Evolutionary conservation across 805 yeast genomes (phyloP).

Genomic region (Kregervanrija delftensis): DNA sequence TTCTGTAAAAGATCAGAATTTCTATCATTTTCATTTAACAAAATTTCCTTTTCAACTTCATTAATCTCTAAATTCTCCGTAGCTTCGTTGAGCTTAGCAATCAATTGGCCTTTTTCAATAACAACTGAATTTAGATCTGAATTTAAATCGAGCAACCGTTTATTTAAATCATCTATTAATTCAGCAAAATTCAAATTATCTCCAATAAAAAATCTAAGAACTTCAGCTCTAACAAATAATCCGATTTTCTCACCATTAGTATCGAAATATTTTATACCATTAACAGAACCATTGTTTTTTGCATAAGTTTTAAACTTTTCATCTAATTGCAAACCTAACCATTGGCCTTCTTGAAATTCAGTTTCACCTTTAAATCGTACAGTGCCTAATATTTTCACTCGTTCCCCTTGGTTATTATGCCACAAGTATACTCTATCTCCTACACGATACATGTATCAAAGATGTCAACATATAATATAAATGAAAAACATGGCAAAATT

Average conservation of each 20-base stretch:
- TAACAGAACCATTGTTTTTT: conserved; percentile 43
- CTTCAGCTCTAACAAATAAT: conserved; percentile 37
- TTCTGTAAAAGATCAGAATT: conserved; percentile 17
- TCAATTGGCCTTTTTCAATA: too few relatives aligned
- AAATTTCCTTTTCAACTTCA: conserved; percentile 40
- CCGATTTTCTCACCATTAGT: conserved; percentile 32
- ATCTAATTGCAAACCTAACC: conserved; percentile 46
- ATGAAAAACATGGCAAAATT: too few relatives aligned
- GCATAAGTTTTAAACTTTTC: conserved; percentile 27
- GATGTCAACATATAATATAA: too few relatives aligned
- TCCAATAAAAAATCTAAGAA: not conserved
- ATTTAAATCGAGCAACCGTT: not conserved
- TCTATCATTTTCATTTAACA: conserved; percentile 26
- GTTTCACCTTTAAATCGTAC: conserved; percentile 49
- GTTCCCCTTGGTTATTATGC: too few relatives aligned
- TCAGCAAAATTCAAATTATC: too few relatives aligned
- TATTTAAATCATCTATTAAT: not conserved
- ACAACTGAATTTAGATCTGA: too few relatives aligned
- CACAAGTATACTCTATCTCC: too few relatives aligned
- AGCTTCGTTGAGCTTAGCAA: not conserved
- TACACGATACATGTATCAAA: too few relatives aligned
- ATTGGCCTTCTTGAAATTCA: conserved; percentile 51
- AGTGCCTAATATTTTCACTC: conserved; percentile 26
- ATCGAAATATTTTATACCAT: conserved; percentile 37
- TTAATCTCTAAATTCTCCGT: conserved; percentile 21